These are phyloP conservation scores for Aspergillus ruber DNA, from an alignment of 2,329 filamentous ascomycete species.

Conservation along the genomic window DNA sequence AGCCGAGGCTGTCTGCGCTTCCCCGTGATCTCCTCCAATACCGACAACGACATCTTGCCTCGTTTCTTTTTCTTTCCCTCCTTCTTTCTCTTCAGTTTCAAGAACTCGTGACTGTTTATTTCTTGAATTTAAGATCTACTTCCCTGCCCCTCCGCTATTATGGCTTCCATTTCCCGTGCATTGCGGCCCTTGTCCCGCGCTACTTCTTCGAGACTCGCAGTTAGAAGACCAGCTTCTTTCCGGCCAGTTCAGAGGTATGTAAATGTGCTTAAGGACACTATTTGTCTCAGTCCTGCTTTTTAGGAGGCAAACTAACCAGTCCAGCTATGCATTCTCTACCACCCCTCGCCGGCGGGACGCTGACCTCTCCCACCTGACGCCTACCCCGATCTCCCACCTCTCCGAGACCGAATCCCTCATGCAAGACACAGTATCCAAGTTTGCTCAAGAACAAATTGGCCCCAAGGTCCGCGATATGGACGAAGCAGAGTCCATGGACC, in stretches of 20 bases:
- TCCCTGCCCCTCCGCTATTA: slow-evolving; percentile 17
- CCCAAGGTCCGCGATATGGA: slow-evolving; percentile 97
- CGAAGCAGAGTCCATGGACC: slow-evolving; percentile 91
- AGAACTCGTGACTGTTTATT: background rate
- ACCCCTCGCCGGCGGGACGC: slow-evolving; percentile 51
- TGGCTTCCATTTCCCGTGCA: slow-evolving; percentile 45
- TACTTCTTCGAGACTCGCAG: slow-evolving; percentile 32
- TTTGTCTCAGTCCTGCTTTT: too few species aligned
- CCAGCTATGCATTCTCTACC: slow-evolving; percentile 52
- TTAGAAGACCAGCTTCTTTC: slow-evolving; percentile 31
- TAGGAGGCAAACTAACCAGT: too few species aligned
- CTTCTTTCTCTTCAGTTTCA: slow-evolving; percentile 4
- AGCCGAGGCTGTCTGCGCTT: slow-evolving; percentile 12
- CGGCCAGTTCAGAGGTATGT: slow-evolving; percentile 39
- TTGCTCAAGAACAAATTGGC: slow-evolving; percentile 79
- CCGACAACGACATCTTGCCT: background rate
- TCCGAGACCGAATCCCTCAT: slow-evolving; percentile 86
- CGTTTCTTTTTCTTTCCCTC: background rate
- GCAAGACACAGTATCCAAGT: slow-evolving; percentile 83
- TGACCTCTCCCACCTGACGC: slow-evolving; percentile 69
- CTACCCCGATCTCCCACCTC: slow-evolving; percentile 87
- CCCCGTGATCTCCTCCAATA: slow-evolving; percentile 5
- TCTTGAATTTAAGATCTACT: background rate
- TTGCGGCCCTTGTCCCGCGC: slow-evolving; percentile 41
- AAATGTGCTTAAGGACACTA: too few species aligned